Conservation (phyloP, 345 rosid genomes). For the Populus deltoides region DNA sequence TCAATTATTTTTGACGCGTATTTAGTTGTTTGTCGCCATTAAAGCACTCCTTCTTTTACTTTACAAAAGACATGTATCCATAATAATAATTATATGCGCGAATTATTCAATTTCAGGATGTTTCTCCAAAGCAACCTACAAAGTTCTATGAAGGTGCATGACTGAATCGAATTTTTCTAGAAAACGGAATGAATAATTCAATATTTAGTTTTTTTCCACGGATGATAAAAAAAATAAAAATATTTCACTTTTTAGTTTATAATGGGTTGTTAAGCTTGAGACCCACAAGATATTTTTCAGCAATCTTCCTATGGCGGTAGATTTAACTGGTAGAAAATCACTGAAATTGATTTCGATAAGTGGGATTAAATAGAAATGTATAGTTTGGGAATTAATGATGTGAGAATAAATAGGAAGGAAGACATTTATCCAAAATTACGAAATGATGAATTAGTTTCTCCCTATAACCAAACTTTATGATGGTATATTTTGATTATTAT, state of each 20-base stretch:
- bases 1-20: neutral
- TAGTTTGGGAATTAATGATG: neutral
- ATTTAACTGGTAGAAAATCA: no score
- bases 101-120: neutral
- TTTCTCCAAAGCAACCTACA: neutral
- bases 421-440: neutral
- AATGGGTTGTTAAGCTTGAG: neutral
- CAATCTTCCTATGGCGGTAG: no score
- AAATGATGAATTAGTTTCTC: no score
- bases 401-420: neutral
- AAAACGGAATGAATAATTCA: neutral
- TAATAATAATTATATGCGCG: neutral
- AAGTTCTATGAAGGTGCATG: neutral
- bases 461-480: no score
- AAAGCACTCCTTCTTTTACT: neutral
- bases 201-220: neutral
- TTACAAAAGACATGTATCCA: neutral
- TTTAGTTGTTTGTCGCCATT: neutral
- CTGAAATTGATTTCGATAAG: neutral
- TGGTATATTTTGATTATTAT: no score
- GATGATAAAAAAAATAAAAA: no score
- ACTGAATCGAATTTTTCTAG: neutral
- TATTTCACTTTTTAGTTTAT: neutral
- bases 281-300: no score
- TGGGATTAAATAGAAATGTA: neutral